phyloP scores from a whole-genome alignment of 345 rosid genomes.

The Atalantia buxifolia region DNA sequence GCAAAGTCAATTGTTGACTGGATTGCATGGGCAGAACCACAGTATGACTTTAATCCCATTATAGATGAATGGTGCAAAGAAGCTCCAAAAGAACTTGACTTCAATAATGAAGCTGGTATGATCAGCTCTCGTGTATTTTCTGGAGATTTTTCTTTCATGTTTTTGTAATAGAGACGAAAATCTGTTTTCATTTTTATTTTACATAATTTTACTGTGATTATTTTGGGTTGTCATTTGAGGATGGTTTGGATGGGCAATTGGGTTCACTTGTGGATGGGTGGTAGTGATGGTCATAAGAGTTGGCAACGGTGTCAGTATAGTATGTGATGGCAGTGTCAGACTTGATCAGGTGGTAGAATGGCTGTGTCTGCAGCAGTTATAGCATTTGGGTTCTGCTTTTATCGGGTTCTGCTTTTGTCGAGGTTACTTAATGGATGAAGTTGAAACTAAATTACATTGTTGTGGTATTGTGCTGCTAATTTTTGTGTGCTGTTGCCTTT shows the following conservation, averaged over 20 bases:
- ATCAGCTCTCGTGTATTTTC: constrained; percentile 7
- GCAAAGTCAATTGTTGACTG: constrained; percentile 90
- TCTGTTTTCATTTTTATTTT: not conserved
- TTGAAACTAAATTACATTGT: not conserved
- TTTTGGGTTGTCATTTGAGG: not conserved
- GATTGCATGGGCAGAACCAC: constrained; percentile 99
- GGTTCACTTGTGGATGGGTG: not conserved
- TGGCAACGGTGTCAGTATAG: not conserved
- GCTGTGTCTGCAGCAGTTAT: not conserved
- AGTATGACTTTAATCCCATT: constrained; percentile 84
- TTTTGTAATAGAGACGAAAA: not conserved
- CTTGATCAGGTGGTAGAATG: not conserved
- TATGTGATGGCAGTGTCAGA: not conserved
- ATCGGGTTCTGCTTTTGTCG: too few relatives aligned
- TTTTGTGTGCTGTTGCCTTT: not conserved
- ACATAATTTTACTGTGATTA: not conserved
- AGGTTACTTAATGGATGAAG: not conserved
- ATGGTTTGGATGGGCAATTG: not conserved
- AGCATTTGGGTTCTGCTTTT: not conserved
- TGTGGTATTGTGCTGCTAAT: not conserved
- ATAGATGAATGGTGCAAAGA: constrained; percentile 99
- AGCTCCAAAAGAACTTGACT: constrained; percentile 96
- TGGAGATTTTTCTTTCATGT: not conserved
- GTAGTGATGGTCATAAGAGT: not conserved
- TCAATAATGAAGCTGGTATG: constrained; percentile 87